Conservation (phyloP, 768 basidiomycete species). For the Lentinus brumalis region DNA sequence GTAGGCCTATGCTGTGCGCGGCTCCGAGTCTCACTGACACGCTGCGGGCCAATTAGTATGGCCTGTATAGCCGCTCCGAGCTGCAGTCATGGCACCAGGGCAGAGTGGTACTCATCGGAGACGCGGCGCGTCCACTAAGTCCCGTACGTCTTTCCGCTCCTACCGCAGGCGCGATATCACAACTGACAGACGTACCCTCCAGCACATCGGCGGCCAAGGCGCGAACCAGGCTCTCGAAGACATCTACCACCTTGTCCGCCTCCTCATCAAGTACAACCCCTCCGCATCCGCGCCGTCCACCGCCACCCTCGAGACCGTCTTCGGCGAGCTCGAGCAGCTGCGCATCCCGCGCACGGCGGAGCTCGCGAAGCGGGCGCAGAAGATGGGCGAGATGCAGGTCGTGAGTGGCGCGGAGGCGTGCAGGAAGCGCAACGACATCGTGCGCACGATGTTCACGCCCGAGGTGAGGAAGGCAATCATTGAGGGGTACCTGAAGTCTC, state of each 20-base stretch:
- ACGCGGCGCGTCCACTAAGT: conserved; percentile 49
- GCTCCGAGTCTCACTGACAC: too few relatives aligned
- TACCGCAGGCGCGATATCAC: neutral
- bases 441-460: conserved; percentile 16
- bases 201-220: conserved; percentile 47
- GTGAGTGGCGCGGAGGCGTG: conserved; percentile 35
- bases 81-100: conserved; percentile 43
- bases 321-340: conserved; percentile 35
- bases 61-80: conserved; percentile 46
- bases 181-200: neutral
- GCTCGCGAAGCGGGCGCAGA: conserved; percentile 39
- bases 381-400: conserved; percentile 38
- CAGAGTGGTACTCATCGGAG: conserved; percentile 45
- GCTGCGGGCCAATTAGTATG: conserved; percentile 31
- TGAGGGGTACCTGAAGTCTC: neutral
- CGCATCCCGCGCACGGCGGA: conserved; percentile 40
- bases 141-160: conserved; percentile 35
- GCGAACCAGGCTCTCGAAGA: conserved; percentile 50
- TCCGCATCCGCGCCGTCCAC: conserved; percentile 29
- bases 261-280: conserved; percentile 37
- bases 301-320: conserved; percentile 32
- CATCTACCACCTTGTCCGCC: conserved; percentile 36
- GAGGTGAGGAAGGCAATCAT: neutral
- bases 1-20: neutral
- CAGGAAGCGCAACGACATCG: conserved; percentile 30